Evolutionary conservation across 495 filamentous ascomycete species (phyloP).

Genomic region (Podospora anserina): DNA sequence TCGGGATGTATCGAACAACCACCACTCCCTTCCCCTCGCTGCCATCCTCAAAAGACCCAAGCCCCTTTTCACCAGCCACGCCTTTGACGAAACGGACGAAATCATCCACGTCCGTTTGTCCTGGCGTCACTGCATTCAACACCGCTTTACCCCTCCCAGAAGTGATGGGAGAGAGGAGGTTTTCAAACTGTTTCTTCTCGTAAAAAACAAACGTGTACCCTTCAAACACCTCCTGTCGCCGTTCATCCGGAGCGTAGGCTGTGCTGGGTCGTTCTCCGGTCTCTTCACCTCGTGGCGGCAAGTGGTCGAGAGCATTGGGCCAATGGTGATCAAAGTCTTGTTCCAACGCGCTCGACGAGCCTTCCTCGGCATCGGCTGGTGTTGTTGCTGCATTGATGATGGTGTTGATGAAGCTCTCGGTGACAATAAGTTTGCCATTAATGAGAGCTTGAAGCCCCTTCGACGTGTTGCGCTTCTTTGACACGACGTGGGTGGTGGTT

Average conservation of each 20-base stretch:
- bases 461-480: constrained; percentile 83
- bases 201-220: constrained; percentile 89
- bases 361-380: constrained; percentile 52
- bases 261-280: constrained; percentile 58
- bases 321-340: constrained; percentile 76
- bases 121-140: constrained; percentile 57
- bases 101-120: constrained; percentile 68
- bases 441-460: constrained; percentile 86
- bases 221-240: constrained; percentile 70
- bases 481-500: constrained; percentile 81
- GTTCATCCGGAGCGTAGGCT: constrained; percentile 65
- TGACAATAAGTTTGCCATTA: constrained; percentile 76
- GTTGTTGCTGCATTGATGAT: constrained; percentile 65
- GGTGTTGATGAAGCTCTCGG: constrained; percentile 64
- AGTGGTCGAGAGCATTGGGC: constrained; percentile 68
- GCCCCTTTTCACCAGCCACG: constrained; percentile 67
- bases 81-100: constrained; percentile 74
- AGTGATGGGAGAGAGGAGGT: constrained; percentile 66
- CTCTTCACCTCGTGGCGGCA: constrained; percentile 75
- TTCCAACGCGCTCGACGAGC: constrained; percentile 66
- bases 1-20: constrained; percentile 70
- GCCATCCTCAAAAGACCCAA: constrained; percentile 59
- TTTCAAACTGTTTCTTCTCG: constrained; percentile 72
- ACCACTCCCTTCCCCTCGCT: constrained; percentile 68
- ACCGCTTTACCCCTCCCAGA: constrained; percentile 82